These are phyloP conservation scores for Mortierella sp. DNA, from an alignment of 371 early-diverging fungal species.

Conservation along the genomic window DNA sequence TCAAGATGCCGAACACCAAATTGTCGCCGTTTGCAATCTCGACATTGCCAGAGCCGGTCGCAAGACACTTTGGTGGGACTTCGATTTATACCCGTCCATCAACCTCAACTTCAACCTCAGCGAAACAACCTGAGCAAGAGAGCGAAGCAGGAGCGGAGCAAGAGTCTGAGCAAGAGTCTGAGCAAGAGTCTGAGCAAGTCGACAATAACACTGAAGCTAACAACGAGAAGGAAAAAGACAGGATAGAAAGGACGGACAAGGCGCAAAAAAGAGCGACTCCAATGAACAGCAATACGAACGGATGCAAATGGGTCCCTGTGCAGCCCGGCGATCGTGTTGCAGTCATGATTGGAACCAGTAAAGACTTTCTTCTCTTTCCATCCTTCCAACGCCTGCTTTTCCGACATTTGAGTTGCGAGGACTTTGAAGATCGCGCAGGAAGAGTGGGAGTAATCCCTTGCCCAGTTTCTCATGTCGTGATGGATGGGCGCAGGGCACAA, in stretches of 20 bases:
- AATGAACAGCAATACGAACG: slow-evolving; percentile 20
- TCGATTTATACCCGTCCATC: slow-evolving; percentile 29
- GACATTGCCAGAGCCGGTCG: slow-evolving; percentile 43
- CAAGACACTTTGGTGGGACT: slow-evolving; percentile 31
- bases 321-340: slow-evolving; percentile 40
- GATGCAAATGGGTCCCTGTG: slow-evolving; percentile 45
- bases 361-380: slow-evolving; percentile 52
- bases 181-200: neutral
- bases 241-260: neutral
- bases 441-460: slow-evolving; percentile 24
- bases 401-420: slow-evolving; percentile 49
- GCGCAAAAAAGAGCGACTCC: neutral
- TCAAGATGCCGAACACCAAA: slow-evolving; percentile 42
- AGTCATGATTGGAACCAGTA: slow-evolving; percentile 54
- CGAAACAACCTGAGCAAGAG: neutral
- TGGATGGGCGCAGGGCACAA: slow-evolving; percentile 10
- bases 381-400: slow-evolving; percentile 47
- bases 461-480: slow-evolving; percentile 14
- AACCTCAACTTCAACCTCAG: neutral
- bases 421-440: slow-evolving; percentile 43
- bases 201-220: neutral
- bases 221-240: no score
- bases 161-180: neutral
- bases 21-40: slow-evolving; percentile 48
- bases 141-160: neutral